These are phyloP conservation scores for Ophiostoma ulmi DNA, from an alignment of 2,329 filamentous ascomycete species.

Conservation along the genomic window DNA sequence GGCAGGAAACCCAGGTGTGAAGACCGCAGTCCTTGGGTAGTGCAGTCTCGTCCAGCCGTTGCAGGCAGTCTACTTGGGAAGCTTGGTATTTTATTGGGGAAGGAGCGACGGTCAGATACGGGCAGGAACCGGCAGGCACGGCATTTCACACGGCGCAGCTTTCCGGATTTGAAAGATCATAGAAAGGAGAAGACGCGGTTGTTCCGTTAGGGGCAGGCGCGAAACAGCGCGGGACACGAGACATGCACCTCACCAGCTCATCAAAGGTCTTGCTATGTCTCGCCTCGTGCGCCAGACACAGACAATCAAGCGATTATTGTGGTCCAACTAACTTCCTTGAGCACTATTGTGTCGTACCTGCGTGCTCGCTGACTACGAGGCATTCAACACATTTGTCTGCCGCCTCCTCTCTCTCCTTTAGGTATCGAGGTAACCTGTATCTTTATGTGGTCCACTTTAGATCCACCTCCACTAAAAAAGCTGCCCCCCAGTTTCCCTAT, in stretches of 20 bases:
- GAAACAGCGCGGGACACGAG: not conserved
- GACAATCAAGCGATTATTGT: not conserved
- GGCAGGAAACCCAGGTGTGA: not conserved
- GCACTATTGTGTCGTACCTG: too few species aligned
- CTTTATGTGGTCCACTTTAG: conserved; percentile 24
- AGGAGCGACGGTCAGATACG: not conserved
- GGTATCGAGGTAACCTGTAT: conserved; percentile 15
- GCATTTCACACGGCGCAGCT: not conserved
- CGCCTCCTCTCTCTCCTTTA: not conserved
- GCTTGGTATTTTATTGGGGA: not conserved
- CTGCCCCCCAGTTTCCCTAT: conserved; percentile 22
- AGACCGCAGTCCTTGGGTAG: not conserved
- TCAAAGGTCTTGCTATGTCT: not conserved
- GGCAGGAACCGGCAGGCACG: not conserved
- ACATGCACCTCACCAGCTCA: not conserved
- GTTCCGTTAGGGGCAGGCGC: not conserved
- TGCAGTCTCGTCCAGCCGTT: not conserved
- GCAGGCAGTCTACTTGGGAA: too few species aligned
- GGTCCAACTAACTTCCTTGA: too few species aligned
- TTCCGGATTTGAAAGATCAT: not conserved
- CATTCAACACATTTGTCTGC: not conserved
- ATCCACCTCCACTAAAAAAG: conserved; percentile 24
- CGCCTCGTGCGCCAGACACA: conserved; percentile 5
- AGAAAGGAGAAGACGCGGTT: not conserved
- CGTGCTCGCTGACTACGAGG: too few species aligned